Conservation (phyloP, 306 rosid genomes). For the Citrullus mucosospermus region DNA sequence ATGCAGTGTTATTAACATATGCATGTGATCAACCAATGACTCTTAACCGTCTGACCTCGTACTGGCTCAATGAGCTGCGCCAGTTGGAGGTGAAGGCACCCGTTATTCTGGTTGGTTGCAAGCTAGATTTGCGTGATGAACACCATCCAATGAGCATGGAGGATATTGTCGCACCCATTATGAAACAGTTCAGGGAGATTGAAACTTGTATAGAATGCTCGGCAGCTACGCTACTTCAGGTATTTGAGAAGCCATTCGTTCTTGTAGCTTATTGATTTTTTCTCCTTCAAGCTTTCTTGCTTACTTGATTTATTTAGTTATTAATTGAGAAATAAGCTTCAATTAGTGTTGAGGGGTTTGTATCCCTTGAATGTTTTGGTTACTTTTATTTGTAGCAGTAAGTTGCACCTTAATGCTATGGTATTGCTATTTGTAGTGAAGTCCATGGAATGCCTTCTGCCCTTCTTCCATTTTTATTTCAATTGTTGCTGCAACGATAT, state of each 20-base stretch:
- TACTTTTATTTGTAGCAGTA: not conserved
- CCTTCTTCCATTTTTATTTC: not conserved
- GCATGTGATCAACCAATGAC: constrained; percentile 60
- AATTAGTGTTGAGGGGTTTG: not conserved
- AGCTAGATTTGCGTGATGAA: constrained; percentile 38
- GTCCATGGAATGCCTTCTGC: not conserved
- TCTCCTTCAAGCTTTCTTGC: not conserved
- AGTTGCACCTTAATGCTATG: not conserved
- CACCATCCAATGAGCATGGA: constrained; percentile 19
- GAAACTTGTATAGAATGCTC: constrained; percentile 49
- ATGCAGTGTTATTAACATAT: constrained; percentile 65
- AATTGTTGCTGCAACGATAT: not conserved
- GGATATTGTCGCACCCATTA: constrained; percentile 34
- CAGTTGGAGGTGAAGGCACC: constrained; percentile 48
- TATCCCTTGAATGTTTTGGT: not conserved
- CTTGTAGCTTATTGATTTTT: not conserved
- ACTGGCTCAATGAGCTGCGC: constrained; percentile 66
- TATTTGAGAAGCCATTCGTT: constrained; percentile 5
- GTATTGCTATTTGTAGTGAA: not conserved
- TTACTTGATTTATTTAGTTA: not conserved
- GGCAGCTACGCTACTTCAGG: constrained; percentile 28
- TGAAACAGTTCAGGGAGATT: constrained; percentile 33
- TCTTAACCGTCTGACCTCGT: constrained; percentile 39
- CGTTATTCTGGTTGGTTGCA: constrained; percentile 38
- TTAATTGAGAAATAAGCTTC: not conserved